Evolutionary conservation across 1,284 basidiomycete species (phyloP).

Genomic region (Ceratobasidium theobromae): DNA sequence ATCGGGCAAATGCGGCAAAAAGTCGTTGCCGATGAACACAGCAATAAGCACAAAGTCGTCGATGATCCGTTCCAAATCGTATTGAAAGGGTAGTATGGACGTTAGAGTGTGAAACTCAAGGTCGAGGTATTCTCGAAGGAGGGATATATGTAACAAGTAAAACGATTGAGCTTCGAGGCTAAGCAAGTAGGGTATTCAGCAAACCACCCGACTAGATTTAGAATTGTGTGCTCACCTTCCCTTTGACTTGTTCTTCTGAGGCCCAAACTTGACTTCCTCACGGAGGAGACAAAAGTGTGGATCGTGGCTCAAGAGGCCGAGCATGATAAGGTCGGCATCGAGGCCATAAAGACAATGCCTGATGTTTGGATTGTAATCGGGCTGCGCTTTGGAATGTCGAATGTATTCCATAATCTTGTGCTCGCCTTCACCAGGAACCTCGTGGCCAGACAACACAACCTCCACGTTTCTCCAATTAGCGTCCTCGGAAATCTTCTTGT

Average conservation of each 20-base stretch:
- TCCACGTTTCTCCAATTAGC: constrained; percentile 90
- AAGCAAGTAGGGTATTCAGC: constrained; percentile 34
- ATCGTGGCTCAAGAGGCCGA: constrained; percentile 95
- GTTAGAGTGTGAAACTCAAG: constrained; percentile 75
- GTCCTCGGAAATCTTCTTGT: constrained; percentile 96
- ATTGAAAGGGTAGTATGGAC: constrained; percentile 61
- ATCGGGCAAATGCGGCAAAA: constrained; percentile 94
- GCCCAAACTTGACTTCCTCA: constrained; percentile 98
- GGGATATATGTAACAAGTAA: constrained; percentile 90
- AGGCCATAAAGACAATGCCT: constrained; percentile 98
- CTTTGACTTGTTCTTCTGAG: constrained; percentile 68
- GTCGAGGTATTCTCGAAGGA: constrained; percentile 96
- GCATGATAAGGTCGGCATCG: constrained; percentile 98
- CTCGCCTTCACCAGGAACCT: constrained; percentile 98
- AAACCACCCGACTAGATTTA: constrained; percentile 15
- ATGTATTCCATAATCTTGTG: constrained; percentile 99
- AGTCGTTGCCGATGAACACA: constrained; percentile 97
- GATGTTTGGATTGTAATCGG: constrained; percentile 89
- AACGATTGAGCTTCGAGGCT: constrained; percentile 90
- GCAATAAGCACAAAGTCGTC: constrained; percentile 97
- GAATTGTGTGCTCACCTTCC: constrained; percentile 54
- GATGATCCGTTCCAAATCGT: constrained; percentile 89
- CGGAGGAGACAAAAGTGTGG: constrained; percentile 97
- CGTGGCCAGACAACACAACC: constrained; percentile 97
- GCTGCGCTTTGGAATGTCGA: constrained; percentile 89